phyloP scores from a whole-genome alignment of 805 yeast genomes.

The Kodamaea restingae region DNA sequence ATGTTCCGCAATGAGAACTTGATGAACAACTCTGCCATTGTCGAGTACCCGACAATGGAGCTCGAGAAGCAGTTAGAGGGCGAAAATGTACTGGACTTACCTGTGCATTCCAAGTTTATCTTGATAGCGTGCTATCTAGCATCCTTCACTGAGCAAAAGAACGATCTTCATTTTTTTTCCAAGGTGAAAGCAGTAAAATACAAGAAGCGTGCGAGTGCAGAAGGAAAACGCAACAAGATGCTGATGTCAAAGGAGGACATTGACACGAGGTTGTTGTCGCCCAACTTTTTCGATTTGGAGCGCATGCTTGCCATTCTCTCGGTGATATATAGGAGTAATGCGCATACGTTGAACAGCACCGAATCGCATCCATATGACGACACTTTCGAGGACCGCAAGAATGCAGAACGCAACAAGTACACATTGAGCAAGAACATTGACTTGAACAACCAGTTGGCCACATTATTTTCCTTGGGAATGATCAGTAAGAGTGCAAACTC shows the following conservation, averaged over 20 bases:
- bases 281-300: conserved; percentile 73
- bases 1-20: conserved; percentile 28
- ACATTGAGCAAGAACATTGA: conserved; percentile 43
- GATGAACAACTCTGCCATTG: conserved; percentile 27
- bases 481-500: conserved; percentile 38
- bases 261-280: conserved; percentile 62
- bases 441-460: conserved; percentile 55
- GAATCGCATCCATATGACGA: conserved; percentile 24
- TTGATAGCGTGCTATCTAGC: conserved; percentile 80
- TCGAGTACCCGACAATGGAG: conserved; percentile 22
- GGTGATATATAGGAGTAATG: conserved; percentile 53
- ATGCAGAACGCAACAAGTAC: conserved; percentile 32
- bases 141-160: conserved; percentile 65
- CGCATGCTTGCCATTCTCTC: conserved; percentile 75
- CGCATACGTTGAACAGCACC: conserved; percentile 24
- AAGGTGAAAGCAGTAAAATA: conserved; percentile 39
- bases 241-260: conserved; percentile 39
- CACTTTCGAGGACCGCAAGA: conserved; percentile 30
- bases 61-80: conserved; percentile 18
- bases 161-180: conserved; percentile 69
- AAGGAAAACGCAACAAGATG: conserved; percentile 13
- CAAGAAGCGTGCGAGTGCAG: conserved; percentile 35
- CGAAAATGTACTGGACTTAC: conserved; percentile 42
- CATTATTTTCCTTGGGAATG: conserved; percentile 52
- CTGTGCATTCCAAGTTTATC: conserved; percentile 63